phyloP scores from a whole-genome alignment of 805 yeast species.

The Candida chilensis region DNA sequence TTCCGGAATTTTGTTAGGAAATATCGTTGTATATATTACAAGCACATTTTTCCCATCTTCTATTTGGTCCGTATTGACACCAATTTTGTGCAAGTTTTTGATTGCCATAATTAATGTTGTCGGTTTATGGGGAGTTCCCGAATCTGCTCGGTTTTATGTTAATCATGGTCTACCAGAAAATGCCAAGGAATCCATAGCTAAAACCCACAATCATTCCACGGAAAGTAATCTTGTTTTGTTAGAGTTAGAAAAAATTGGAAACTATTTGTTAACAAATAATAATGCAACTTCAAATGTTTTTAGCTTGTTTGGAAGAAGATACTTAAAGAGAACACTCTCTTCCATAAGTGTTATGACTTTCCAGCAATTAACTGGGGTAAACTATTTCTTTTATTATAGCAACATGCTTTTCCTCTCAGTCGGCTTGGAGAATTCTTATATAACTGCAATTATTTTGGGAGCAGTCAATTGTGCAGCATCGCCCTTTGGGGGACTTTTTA shows the following conservation, averaged over 20 bases:
- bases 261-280: not conserved
- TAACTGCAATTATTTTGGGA: slow-evolving; percentile 17
- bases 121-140: no score
- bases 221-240: not conserved
- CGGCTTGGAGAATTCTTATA: slow-evolving; percentile 16
- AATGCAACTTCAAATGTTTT: not conserved
- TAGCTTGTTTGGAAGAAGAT: not conserved
- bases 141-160: no score
- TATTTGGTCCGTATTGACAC: not conserved
- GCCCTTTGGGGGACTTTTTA: slow-evolving; percentile 14
- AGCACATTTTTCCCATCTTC: not conserved
- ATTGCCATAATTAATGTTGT: no score
- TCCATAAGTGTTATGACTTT: no score
- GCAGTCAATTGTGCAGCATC: slow-evolving; percentile 17
- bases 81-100: not conserved
- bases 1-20: not conserved
- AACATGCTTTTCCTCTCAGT: slow-evolving; percentile 20
- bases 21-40: not conserved
- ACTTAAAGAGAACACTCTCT: no score
- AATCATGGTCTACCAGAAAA: no score
- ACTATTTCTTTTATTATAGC: slow-evolving; percentile 20
- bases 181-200: not conserved
- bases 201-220: not conserved
- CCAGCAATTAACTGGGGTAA: slow-evolving; percentile 20
- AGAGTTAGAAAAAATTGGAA: not conserved